Conservation (phyloP, 768 basidiomycete genomes). For the Tricholoma sp. region DNA sequence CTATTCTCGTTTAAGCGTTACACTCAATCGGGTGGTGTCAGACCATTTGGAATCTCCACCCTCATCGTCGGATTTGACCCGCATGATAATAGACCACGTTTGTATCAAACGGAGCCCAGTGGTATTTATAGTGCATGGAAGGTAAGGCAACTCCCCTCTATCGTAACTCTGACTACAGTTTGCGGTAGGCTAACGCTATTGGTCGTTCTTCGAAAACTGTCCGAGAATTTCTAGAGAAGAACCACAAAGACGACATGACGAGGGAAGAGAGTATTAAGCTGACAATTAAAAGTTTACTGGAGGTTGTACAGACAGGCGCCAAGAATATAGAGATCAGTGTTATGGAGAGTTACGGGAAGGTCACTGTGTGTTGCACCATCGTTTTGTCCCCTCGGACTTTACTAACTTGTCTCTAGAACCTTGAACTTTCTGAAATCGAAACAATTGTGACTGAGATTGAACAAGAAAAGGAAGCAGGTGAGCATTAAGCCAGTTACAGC, state of each 20-base stretch:
- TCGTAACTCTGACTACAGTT: neutral
- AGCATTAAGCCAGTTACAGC: slow-evolving; percentile 17
- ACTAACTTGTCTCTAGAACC: slow-evolving; percentile 46
- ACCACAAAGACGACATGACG: slow-evolving; percentile 86
- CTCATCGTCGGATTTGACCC: slow-evolving; percentile 97
- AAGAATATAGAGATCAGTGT: slow-evolving; percentile 99
- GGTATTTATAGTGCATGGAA: slow-evolving; percentile 99
- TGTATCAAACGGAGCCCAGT: slow-evolving; percentile 97
- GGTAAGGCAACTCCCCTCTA: slow-evolving; percentile 34
- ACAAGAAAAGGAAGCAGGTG: slow-evolving; percentile 93
- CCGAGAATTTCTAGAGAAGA: slow-evolving; percentile 97
- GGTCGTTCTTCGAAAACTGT: slow-evolving; percentile 98
- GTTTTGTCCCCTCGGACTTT: slow-evolving; percentile 3
- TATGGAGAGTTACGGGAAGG: slow-evolving; percentile 93
- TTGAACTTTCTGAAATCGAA: slow-evolving; percentile 86
- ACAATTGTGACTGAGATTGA: slow-evolving; percentile 91
- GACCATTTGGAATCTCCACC: slow-evolving; percentile 97
- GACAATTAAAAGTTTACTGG: slow-evolving; percentile 90
- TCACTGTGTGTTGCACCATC: slow-evolving; percentile 55
- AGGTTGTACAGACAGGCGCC: slow-evolving; percentile 99
- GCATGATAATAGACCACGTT: slow-evolving; percentile 76
- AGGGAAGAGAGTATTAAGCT: slow-evolving; percentile 91
- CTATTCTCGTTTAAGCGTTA: slow-evolving; percentile 57
- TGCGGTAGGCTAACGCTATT: slow-evolving; percentile 87
- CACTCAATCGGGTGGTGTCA: slow-evolving; percentile 97